Percentiles rank a stretch among this genome's conserved stretches.
Conservation (phyloP, 306 rosid species). For the Ziziphus jujuba region DNA sequence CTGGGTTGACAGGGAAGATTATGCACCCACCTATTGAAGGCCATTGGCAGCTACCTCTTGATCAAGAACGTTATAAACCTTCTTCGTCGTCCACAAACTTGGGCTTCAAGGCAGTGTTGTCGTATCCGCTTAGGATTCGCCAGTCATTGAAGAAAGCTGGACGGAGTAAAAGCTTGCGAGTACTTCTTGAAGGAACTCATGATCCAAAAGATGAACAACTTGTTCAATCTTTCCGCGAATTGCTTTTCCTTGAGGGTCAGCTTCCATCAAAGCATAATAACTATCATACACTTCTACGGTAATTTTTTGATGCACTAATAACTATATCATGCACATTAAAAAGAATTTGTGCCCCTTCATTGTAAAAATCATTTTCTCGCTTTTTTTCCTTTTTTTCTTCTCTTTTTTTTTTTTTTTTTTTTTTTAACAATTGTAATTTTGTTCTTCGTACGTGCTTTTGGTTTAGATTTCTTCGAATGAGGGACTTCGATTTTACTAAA, state of each 20-base stretch:
- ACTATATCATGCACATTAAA: neutral
- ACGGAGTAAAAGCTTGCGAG: constrained; percentile 46
- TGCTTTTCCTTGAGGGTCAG: constrained; percentile 54
- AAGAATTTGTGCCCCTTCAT: neutral
- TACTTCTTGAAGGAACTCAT: constrained; percentile 53
- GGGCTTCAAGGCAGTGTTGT: constrained; percentile 43
- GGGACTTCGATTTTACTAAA: constrained; percentile 63
- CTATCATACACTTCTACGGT: constrained; percentile 91
- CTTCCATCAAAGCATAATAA: constrained; percentile 62
- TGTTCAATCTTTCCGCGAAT: constrained; percentile 57
- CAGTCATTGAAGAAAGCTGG: constrained; percentile 38
- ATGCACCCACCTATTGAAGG: constrained; percentile 72
- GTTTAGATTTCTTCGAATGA: constrained; percentile 82
- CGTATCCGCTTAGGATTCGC: constrained; percentile 34
- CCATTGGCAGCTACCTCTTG: constrained; percentile 49
- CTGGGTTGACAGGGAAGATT: constrained; percentile 10
- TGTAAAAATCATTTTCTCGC: too few relatives aligned
- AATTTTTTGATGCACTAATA: neutral
- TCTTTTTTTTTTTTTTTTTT: too few relatives aligned
- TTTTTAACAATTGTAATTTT: neutral
- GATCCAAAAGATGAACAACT: constrained; percentile 62
- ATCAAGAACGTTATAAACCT: constrained; percentile 7
- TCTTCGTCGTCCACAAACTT: constrained; percentile 8
- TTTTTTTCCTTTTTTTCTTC: neutral
- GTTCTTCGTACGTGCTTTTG: neutral